Conservation (phyloP, 148 eudicot species). For the Camellia sinensis region DNA sequence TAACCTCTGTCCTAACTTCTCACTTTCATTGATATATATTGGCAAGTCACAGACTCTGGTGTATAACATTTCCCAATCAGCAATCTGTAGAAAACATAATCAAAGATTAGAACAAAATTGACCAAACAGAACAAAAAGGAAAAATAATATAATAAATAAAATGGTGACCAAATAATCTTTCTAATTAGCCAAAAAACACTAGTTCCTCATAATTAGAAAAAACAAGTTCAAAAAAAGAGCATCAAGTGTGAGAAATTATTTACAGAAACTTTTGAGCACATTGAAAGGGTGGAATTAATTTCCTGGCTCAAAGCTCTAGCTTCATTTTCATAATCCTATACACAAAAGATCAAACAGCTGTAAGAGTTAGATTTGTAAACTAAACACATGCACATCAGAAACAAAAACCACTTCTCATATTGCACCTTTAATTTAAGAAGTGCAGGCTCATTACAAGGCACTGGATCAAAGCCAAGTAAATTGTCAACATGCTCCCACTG, state of each 20-base stretch:
- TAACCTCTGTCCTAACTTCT: slow-evolving; percentile 48
- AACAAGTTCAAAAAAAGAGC: background rate
- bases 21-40: slow-evolving; percentile 58
- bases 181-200: background rate
- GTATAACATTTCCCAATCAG: slow-evolving; percentile 56
- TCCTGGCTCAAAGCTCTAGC: slow-evolving; percentile 59
- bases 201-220: background rate
- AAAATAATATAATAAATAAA: background rate
- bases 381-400: background rate
- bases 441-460: slow-evolving; percentile 75
- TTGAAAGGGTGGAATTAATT: slow-evolving; percentile 46
- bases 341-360: background rate
- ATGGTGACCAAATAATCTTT: background rate
- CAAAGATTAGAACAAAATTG: slow-evolving; percentile 1
- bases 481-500: slow-evolving; percentile 46
- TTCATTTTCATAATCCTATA: slow-evolving; percentile 59
- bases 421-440: slow-evolving; percentile 61
- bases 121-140: background rate
- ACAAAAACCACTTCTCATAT: slow-evolving; percentile 6
- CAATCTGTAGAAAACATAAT: slow-evolving; percentile 41
- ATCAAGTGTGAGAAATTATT: slow-evolving; percentile 19
- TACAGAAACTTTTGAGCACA: slow-evolving; percentile 49
- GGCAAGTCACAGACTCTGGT: slow-evolving; percentile 45
- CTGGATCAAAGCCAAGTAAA: slow-evolving; percentile 42
- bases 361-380: slow-evolving; percentile 14